A percentile compares a stretch with the other conserved stretches of the same genome.
phyloP scores from a whole-genome alignment of 2,329 filamentous ascomycete species.

The Fusarium transvaalense region DNA sequence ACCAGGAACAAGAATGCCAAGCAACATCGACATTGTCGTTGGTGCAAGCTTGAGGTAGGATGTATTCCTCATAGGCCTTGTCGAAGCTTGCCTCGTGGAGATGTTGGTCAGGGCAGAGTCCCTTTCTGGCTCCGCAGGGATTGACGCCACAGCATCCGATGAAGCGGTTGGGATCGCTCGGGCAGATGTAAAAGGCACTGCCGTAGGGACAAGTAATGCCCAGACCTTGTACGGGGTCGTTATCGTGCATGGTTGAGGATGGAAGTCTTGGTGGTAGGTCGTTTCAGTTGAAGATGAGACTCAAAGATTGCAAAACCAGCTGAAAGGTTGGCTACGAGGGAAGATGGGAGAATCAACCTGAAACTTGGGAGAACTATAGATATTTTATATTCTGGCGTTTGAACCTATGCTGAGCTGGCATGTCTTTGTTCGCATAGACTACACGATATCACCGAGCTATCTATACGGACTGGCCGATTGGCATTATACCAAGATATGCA shows the following conservation, averaged over 20 bases:
- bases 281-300: background rate
- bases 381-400: background rate
- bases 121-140: slow-evolving; percentile 48
- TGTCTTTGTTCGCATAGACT: slow-evolving; percentile 3
- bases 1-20: slow-evolving; percentile 54
- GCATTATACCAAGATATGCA: background rate
- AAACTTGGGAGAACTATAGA: fast-evolving
- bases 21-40: slow-evolving; percentile 28
- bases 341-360: fast-evolving
- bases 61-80: slow-evolving; percentile 38
- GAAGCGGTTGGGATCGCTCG: slow-evolving; percentile 50
- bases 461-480: background rate
- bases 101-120: slow-evolving; percentile 34
- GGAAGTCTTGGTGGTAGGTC: background rate
- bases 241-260: slow-evolving; percentile 19
- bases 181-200: slow-evolving; percentile 56
- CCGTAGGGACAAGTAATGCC: slow-evolving; percentile 51
- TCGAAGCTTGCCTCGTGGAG: slow-evolving; percentile 50
- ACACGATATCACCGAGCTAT: background rate
- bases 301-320: background rate
- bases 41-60: slow-evolving; percentile 52
- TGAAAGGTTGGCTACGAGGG: fast-evolving
- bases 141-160: slow-evolving; percentile 57
- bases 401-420: background rate
- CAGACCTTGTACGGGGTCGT: slow-evolving; percentile 29